A percentile compares a stretch with the other conserved stretches of the same genome.
These are phyloP conservation scores for Jacaranda mimosifolia DNA, from an alignment of 257 asterid species.

Conservation along the genomic window DNA sequence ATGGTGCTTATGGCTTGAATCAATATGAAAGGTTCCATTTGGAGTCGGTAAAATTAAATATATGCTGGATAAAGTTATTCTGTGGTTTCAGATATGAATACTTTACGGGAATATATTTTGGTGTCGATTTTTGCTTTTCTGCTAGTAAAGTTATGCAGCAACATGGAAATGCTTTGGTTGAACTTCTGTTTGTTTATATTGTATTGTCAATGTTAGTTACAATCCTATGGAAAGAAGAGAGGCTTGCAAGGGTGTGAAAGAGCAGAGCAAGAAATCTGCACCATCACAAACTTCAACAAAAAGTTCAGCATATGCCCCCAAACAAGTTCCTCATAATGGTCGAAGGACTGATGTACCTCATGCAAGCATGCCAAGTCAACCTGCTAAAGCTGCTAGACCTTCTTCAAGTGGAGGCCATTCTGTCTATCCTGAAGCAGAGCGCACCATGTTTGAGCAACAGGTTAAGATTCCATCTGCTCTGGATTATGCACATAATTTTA, in stretches of 20 bases:
- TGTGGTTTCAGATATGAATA: neutral
- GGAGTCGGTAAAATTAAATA: neutral
- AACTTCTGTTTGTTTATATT: constrained; percentile 10
- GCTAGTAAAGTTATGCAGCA: neutral
- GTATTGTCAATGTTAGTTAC: neutral
- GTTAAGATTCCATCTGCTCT: neutral
- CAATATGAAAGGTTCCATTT: neutral
- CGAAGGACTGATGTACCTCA: neutral
- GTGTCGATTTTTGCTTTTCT: neutral
- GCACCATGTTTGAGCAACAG: neutral
- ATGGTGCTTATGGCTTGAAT: neutral
- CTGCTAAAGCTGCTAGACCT: constrained; percentile 5
- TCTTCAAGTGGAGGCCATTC: constrained; percentile 5
- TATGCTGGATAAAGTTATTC: neutral
- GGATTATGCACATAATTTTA: neutral
- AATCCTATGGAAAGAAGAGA: neutral
- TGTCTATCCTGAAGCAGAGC: neutral
- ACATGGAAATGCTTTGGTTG: neutral
- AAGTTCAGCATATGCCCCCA: neutral
- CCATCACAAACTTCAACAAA: constrained; percentile 4
- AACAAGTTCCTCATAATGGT: neutral
- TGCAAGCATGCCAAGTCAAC: neutral
- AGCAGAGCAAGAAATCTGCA: constrained; percentile 5
- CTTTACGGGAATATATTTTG: neutral
- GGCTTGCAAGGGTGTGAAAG: constrained; percentile 1